Evolutionary conservation across 1,284 basidiomycete species (phyloP), one percentile per base, ranked within the genome.

Genomic region (Cerioporus squamosus): DNA sequence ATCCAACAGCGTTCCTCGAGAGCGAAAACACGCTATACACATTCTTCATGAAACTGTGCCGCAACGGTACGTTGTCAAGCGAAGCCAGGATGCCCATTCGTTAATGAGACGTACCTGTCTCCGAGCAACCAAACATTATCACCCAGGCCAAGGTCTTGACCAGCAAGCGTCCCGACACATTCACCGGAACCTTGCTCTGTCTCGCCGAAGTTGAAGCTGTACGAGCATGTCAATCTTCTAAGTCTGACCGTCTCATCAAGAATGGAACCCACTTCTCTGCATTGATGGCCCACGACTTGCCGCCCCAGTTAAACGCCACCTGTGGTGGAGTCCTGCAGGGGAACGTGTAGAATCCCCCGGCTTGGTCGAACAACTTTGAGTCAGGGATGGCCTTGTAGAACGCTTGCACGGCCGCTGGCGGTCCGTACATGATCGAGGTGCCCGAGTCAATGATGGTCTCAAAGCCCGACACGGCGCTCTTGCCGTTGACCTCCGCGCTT

Each of bases 381-480:
- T 80, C 79, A 17, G 72, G 70, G 43, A 85, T 79, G 15, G 68
- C 54, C n/a, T 62, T 68, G 67, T 83, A 85, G 56, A 85, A 72
- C 44, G 65, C 55, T 38, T 70, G 70, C 14, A 82, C 78, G 40
- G 78, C 72, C 26, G 74, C 60, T 0, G 74, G 67, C 39, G 81
- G 78, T 33, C 81, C 83, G 1, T 82, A 67, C 67, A 86, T 75
- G 59, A 84, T 66, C 46, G 82, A 81, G 10, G 82, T 80, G 43
- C 80, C 79, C 7, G 78, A 78, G 66, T 64, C 63, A 23, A 64
- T 60, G 62, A 79, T 70, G n/a, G 73, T 70, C 17, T 63, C 56
- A 33, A 73, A 40, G n/a, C 59, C 57, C 3, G 52, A 62, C 15
- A 70, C 64, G 2, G 66, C 68, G 3, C 66, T 39, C 3, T 46